phyloP scores from a whole-genome alignment of 352 stramenopile genomes.

The Phytophthora pluvialis region DNA sequence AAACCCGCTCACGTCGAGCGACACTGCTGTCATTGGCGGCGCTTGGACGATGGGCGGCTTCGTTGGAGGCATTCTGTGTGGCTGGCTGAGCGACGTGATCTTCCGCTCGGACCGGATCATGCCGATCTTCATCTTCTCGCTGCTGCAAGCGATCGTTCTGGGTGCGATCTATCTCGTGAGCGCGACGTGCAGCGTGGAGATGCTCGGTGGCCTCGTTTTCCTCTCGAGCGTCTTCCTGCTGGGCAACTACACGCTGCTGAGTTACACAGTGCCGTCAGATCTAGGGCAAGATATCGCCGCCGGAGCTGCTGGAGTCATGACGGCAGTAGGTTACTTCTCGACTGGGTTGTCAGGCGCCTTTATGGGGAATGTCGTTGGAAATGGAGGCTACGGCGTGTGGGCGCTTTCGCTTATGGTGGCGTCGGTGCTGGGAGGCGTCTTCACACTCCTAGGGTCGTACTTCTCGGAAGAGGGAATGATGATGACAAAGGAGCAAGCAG shows the following conservation, averaged over 20 bases:
- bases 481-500: no score
- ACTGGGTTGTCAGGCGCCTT: conserved; percentile 66
- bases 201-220: conserved; percentile 66
- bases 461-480: no score
- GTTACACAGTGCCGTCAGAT: conserved; percentile 77
- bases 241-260: conserved; percentile 78
- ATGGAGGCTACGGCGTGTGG: conserved; percentile 65
- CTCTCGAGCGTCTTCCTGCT: conserved; percentile 72
- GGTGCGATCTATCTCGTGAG: conserved; percentile 65
- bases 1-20: conserved; percentile 46
- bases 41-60: conserved; percentile 82
- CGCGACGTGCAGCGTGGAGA: conserved; percentile 50
- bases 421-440: conserved; percentile 62
- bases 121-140: conserved; percentile 77
- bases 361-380: conserved; percentile 69
- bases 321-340: conserved; percentile 71
- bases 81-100: conserved; percentile 73
- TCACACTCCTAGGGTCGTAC: conserved; percentile 10
- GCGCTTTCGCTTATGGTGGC: conserved; percentile 61
- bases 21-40: conserved; percentile 70
- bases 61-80: conserved; percentile 71
- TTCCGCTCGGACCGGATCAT: conserved; percentile 72
- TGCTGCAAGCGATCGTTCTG: conserved; percentile 61
- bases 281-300: conserved; percentile 74
- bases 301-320: conserved; percentile 69